These are phyloP conservation scores for Capronia coronata DNA, from an alignment of 2,329 filamentous ascomycete species.

Conservation along the genomic window DNA sequence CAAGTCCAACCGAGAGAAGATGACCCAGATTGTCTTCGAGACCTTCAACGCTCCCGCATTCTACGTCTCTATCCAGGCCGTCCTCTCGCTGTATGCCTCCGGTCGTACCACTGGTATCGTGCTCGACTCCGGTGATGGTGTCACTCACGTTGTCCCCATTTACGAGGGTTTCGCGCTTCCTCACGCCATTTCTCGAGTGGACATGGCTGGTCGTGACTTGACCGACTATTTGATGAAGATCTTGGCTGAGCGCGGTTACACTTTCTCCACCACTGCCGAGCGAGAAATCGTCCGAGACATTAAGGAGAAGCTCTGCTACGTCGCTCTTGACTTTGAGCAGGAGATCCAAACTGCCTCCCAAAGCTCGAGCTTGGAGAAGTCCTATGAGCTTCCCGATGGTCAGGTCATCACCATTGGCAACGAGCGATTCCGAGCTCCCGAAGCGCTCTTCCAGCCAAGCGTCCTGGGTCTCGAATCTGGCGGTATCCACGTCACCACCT, in stretches of 20 bases:
- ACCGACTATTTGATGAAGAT: conserved; percentile 99
- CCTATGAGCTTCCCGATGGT: conserved; percentile 98
- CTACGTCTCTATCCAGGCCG: conserved; percentile 99
- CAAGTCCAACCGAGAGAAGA: conserved; percentile 99
- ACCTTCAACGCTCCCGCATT: conserved; percentile 99
- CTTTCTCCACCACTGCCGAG: conserved; percentile 99
- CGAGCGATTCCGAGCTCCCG: conserved; percentile 99
- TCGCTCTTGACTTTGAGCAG: conserved; percentile 99
- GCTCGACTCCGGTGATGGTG: conserved; percentile 99
- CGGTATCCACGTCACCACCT: conserved; percentile 98
- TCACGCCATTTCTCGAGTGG: conserved; percentile 99
- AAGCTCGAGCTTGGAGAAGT: conserved; percentile 99
- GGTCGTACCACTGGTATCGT: conserved; percentile 99
- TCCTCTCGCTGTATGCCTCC: conserved; percentile 97
- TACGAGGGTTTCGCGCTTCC: conserved; percentile 99
- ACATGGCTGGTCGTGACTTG: conserved; percentile 99
- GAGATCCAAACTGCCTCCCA: conserved; percentile 99
- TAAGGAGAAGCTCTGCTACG: conserved; percentile 99
- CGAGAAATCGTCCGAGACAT: conserved; percentile 99
- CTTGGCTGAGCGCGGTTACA: conserved; percentile 97
- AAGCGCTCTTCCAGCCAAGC: conserved; percentile 98
- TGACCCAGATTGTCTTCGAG: conserved; percentile 99
- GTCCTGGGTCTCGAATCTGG: conserved; percentile 97
- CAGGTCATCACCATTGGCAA: conserved; percentile 99
- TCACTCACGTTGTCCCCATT: conserved; percentile 99